phyloP scores from a whole-genome alignment of 2,329 filamentous ascomycete genomes.

The Fusarium brachygibbosum region DNA sequence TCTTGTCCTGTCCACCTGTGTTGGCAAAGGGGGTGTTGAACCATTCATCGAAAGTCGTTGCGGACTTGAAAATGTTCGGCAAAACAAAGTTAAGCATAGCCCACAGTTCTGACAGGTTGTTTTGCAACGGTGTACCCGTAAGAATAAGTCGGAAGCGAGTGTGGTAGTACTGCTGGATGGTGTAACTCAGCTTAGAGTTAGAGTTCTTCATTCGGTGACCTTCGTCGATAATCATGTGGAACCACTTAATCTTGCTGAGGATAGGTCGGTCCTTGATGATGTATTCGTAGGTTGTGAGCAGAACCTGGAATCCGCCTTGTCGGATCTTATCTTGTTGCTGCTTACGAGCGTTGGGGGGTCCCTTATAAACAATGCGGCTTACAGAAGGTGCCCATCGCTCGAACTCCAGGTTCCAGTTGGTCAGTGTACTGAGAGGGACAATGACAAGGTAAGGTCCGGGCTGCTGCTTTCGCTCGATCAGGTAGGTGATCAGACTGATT shows the following conservation, averaged over 20 bases:
- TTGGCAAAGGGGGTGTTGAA: constrained; percentile 99
- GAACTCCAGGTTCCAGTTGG: constrained; percentile 98
- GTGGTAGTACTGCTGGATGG: constrained; percentile 93
- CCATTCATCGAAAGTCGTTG: constrained; percentile 99
- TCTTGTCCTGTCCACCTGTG: constrained; percentile 97
- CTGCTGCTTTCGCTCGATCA: constrained; percentile 95
- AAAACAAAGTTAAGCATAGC: constrained; percentile 98
- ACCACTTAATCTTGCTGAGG: constrained; percentile 98
- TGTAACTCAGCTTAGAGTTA: constrained; percentile 94
- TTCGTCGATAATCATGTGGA: constrained; percentile 99
- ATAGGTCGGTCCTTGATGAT: constrained; percentile 98
- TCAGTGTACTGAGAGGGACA: constrained; percentile 94
- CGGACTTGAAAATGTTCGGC: constrained; percentile 98
- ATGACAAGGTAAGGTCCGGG: constrained; percentile 95
- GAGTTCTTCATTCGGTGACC: constrained; percentile 99
- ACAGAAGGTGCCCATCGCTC: constrained; percentile 98
- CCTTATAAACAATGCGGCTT: constrained; percentile 93
- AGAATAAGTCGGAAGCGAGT: constrained; percentile 96
- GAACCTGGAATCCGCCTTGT: constrained; percentile 93
- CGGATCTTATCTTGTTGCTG: constrained; percentile 94
- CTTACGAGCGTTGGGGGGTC: constrained; percentile 88
- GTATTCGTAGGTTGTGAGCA: constrained; percentile 98
- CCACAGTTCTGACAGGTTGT: constrained; percentile 97
- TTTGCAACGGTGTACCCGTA: constrained; percentile 96
- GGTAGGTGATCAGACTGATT: constrained; percentile 95